Base-by-base conservation (phyloP, 2,329 filamentous ascomycete species). In the Sporothrix mexicana region DNA sequence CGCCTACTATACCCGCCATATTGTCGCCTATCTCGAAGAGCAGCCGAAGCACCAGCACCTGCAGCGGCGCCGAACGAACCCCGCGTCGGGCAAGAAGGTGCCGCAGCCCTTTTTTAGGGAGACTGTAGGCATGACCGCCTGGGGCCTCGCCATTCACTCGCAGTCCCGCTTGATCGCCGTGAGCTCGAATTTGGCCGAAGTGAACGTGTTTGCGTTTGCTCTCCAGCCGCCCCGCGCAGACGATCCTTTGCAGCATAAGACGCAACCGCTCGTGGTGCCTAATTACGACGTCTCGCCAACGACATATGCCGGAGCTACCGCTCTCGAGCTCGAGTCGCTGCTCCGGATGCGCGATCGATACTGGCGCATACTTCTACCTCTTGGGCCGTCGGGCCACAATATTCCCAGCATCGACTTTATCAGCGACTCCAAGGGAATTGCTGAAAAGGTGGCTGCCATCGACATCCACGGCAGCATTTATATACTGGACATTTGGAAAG, bases 131-230 rank as follows among this genome's bases (percentile, higher is more conserved):
- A 83, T 82, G 30, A 95, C 93, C 74, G 95, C 95, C 2, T 99
- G 96, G 96, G 96, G 95, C 0, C 82, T 97, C 66, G 92, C 94
- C 8, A 87, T 97, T 12, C 95, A 98, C 80, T 87, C 89, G 74
- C 84, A 90, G 75, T 93, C 93, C n/a, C 90, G 95, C 0, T 84
- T 98, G 74, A 92, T 99, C 75, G 96, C 95, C 0, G 91, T 97
- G 53, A 93, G 92, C 77, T 90, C 93, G 0, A 99, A 99, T 79
- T 88, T 86, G 3, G 78, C 79, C 69, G 85, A 87, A 74, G 81
- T 87, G 7, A 86, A 83, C 0, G 84, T 90, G 0, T 89, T 89
- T 76, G 85, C 85, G 0, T 83, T 85, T 75, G 84, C 84, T 74
- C 77, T 62, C 13, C 57, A 69, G 15, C 69, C 59, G 5, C 4